Evolutionary conservation across 2,329 filamentous ascomycete genomes (phyloP).

Genomic region (Xylariaceae sp.): DNA sequence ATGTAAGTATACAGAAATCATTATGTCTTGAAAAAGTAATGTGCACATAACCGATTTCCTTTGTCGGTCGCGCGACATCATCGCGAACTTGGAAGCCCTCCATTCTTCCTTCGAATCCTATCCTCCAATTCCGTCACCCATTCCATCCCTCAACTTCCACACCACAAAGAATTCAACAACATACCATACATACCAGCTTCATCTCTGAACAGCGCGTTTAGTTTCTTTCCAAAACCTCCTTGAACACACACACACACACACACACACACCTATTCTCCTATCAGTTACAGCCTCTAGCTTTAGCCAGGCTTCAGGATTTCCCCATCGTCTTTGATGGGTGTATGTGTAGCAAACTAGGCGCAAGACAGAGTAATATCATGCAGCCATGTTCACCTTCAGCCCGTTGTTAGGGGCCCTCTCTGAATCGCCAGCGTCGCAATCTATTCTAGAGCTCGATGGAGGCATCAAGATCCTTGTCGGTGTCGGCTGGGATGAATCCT

Average conservation of each 20-base stretch:
- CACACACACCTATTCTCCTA: background rate
- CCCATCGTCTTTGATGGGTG: constrained; percentile 16
- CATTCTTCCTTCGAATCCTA: background rate
- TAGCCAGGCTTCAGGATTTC: background rate
- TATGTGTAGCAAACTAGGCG: constrained; percentile 3
- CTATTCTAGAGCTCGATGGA: constrained; percentile 92
- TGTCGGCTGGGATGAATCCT: constrained; percentile 91
- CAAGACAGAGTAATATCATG: constrained; percentile 21
- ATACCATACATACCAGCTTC: background rate
- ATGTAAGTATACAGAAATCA: background rate
- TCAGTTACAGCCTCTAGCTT: background rate
- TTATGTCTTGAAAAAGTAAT: background rate
- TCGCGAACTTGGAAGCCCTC: background rate
- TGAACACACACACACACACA: too few relatives aligned
- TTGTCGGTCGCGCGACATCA: constrained; percentile 21
- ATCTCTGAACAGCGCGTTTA: background rate
- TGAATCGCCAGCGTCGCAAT: constrained; percentile 81
- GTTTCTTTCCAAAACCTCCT: background rate
- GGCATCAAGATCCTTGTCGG: constrained; percentile 94
- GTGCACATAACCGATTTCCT: background rate
- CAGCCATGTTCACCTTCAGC: constrained; percentile 89
- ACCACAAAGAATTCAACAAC: background rate
- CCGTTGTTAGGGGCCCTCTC: constrained; percentile 87
- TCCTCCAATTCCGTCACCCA: constrained; percentile 1
- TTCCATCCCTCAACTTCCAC: background rate